These are phyloP conservation scores for Sodiomyces alkalinus DNA, from an alignment of 2,329 filamentous ascomycete species.

Conservation along the genomic window DNA sequence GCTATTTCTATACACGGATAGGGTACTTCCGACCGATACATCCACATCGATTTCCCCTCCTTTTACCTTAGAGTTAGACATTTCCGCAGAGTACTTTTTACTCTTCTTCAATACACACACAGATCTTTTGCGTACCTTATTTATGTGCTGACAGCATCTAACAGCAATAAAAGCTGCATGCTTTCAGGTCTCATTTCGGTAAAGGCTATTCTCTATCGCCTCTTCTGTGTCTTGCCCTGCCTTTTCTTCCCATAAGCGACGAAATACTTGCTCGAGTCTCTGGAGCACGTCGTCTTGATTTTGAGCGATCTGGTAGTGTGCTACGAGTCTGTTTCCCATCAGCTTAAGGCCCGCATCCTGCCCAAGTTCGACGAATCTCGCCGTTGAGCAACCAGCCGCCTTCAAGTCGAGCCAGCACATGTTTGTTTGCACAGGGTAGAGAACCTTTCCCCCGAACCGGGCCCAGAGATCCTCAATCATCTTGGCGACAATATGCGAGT, in stretches of 20 bases:
- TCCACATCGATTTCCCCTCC: too few relatives aligned
- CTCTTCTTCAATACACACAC: too few relatives aligned
- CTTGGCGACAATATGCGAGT: constrained; percentile 47
- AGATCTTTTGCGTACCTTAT: too few relatives aligned
- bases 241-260: background rate
- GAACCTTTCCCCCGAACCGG: constrained; percentile 50
- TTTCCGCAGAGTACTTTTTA: too few relatives aligned
- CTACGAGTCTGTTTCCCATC: constrained; percentile 25
- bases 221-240: background rate
- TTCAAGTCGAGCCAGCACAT: constrained; percentile 77
- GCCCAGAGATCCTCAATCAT: constrained; percentile 57
- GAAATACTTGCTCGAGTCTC: constrained; percentile 40
- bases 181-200: too few relatives aligned
- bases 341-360: constrained; percentile 26
- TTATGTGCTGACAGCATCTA: too few relatives aligned
- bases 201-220: background rate
- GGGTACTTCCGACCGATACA: too few relatives aligned
- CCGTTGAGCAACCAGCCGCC: constrained; percentile 30
- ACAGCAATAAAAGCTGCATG: too few relatives aligned
- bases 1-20: too few relatives aligned
- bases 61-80: too few relatives aligned
- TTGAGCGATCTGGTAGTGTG: constrained; percentile 46
- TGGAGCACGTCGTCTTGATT: constrained; percentile 43
- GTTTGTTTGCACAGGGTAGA: constrained; percentile 68
- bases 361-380: constrained; percentile 23